Base-by-base conservation (phyloP, 2,329 filamentous ascomycete genomes). In the Clonostachys solani region DNA sequence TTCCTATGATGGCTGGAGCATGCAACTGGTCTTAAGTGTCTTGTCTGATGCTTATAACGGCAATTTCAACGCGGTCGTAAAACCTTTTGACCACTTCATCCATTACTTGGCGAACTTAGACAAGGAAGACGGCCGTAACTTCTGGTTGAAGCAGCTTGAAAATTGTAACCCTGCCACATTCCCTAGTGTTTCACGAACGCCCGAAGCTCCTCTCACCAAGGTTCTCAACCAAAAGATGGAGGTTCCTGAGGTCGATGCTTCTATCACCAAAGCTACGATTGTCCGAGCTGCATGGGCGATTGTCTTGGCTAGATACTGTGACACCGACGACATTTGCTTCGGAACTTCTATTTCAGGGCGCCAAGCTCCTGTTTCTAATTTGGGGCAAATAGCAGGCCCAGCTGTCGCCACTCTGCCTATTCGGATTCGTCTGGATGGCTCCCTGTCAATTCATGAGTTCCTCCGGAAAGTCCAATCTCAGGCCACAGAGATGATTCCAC, bases 231-330 rank as follows among this genome's bases (percentile, higher is more conserved):
- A 35, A 13, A 17, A 38, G 10, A 17, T 29, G 13, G 48, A 54
- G 5, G 43, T 50, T 8, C 50, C 44, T 18, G 47, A 50, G 5
- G 36, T 12, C 5, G 42, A 43, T 16, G n/a, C 19, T 3, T 40
- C 6, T 2, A 42, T 52, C 33, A 53, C 50, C 9, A 36, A 36
- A 40, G 48, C 52, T 6, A 46, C 49, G 3, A 44, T 54, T 9
- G 18, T 57, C 3, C 53, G 56, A 10, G 54, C 56, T 12, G 57
- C 57, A 10, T 59, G 56, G 57, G 18, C 42, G 3, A n/a, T 43
- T 4, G 42, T 43, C 8, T 12, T 43, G 12, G 16, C 10, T n/a
- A 18, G 42, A 16, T 33, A 43, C 42, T 23, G 42, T 33, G 19
- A n/a, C 47, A 45, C 10, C 41, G 53, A 17, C 49, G 52, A 13